Evolutionary conservation across 306 rosid genomes (phyloP).

Genomic region (Adenanthera pavonina): DNA sequence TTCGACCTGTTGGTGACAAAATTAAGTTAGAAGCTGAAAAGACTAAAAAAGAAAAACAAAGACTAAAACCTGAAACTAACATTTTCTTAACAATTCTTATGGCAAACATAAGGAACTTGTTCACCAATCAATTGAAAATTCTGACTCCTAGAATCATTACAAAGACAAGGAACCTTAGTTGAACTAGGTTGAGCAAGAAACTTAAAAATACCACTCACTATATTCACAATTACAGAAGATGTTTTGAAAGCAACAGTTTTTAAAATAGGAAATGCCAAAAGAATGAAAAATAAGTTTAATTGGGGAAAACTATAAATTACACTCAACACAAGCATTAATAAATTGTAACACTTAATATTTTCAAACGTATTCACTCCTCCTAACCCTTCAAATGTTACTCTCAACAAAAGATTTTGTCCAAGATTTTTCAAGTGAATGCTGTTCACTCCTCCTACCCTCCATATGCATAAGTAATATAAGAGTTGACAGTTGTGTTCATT

Average conservation of each 20-base stretch:
- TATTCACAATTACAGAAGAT: neutral
- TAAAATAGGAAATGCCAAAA: neutral
- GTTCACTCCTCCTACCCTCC: neutral
- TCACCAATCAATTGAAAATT: neutral
- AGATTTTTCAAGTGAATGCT: neutral
- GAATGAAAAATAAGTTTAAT: neutral
- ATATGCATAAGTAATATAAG: neutral
- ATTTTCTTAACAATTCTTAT: constrained; percentile 25
- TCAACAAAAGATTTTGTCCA: neutral
- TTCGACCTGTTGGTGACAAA: constrained; percentile 60
- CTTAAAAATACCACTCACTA: neutral
- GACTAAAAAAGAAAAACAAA: constrained; percentile 21
- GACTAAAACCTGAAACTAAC: neutral
- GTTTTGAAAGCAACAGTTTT: neutral
- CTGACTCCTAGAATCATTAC: constrained; percentile 35
- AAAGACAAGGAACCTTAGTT: neutral
- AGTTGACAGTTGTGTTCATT: neutral
- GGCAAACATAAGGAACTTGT: constrained; percentile 6
- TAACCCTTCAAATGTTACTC: neutral
- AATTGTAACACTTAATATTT: neutral
- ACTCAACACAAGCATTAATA: neutral
- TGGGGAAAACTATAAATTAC: neutral
- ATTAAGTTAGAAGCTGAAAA: constrained; percentile 16
- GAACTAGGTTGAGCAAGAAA: constrained; percentile 14
- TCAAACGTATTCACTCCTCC: neutral